Percentiles rank a stretch among this genome's conserved stretches.
Evolutionary conservation across 768 basidiomycete genomes (phyloP).

Genomic region (Suillus hirtellus): DNA sequence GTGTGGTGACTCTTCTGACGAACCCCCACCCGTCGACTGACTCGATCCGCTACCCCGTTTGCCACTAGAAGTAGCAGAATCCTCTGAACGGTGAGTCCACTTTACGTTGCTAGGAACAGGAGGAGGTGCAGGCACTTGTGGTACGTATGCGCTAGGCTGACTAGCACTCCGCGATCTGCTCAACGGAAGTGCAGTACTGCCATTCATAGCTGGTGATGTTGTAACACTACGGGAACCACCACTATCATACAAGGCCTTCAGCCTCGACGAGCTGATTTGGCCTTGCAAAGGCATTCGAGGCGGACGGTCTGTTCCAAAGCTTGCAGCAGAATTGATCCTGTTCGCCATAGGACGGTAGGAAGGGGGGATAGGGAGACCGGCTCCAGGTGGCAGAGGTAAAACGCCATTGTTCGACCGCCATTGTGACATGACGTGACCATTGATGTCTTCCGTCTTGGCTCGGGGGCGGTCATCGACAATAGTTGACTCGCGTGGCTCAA

Average conservation of each 20-base stretch:
- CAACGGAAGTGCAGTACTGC: conserved; percentile 27
- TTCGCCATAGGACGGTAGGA: conserved; percentile 44
- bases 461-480: conserved; percentile 55
- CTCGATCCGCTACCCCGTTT: conserved; percentile 87
- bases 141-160: conserved; percentile 71
- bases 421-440: conserved; percentile 60
- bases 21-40: conserved; percentile 70
- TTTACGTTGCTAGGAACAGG: conserved; percentile 52
- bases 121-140: conserved; percentile 47
- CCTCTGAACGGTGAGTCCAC: conserved; percentile 50
- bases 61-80: conserved; percentile 39
- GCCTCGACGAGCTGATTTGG: conserved; percentile 68
- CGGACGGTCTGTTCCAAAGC: conserved; percentile 49
- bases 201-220: conserved; percentile 32
- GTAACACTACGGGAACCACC: conserved; percentile 36
- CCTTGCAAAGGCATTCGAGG: conserved; percentile 50
- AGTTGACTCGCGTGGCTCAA: conserved; percentile 50
- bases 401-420: conserved; percentile 58
- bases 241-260: conserved; percentile 55
- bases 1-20: conserved; percentile 83
- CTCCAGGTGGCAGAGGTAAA: conserved; percentile 35
- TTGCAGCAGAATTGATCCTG: conserved; percentile 48
- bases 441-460: conserved; percentile 68
- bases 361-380: conserved; percentile 23
- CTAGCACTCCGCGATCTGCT: conserved; percentile 76